Percentiles rank a stretch among this genome's conserved stretches.
These are phyloP conservation scores for Fusarium equiseti DNA, from an alignment of 2,329 filamentous ascomycete genomes.

Conservation along the genomic window DNA sequence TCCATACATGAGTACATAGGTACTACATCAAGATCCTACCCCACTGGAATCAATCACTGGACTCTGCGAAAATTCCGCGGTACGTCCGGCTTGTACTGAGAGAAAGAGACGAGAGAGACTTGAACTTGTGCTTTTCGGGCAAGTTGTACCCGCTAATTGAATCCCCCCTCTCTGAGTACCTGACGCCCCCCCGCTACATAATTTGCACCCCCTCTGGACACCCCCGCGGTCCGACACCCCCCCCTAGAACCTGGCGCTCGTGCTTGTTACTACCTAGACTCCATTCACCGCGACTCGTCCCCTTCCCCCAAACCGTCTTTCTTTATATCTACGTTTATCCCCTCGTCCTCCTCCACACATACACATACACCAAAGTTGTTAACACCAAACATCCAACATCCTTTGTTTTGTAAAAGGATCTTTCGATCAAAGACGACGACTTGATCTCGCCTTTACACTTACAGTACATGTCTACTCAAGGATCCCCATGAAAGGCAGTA, in stretches of 20 bases:
- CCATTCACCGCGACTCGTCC: constrained; percentile 33
- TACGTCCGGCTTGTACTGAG: constrained; percentile 43
- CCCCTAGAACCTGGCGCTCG: constrained; percentile 29
- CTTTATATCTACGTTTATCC: constrained; percentile 47
- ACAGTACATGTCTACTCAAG: constrained; percentile 42
- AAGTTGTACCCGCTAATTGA: constrained; percentile 14
- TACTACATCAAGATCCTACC: constrained; percentile 23
- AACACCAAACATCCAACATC: constrained; percentile 27
- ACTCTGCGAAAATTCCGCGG: constrained; percentile 38
- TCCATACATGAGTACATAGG: constrained; percentile 2
- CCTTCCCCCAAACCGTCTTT: constrained; percentile 48
- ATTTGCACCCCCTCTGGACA: constrained; percentile 1
- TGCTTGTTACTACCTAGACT: constrained; percentile 27
- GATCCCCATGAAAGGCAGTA: constrained; percentile 44
- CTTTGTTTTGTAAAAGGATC: constrained; percentile 19
- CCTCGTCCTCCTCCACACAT: constrained; percentile 43
- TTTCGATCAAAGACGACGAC: constrained; percentile 26
- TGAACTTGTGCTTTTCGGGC: constrained; percentile 31
- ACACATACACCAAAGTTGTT: constrained; percentile 36
- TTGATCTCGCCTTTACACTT: constrained; percentile 24
- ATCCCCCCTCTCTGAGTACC: constrained; percentile 24
- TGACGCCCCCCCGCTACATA: not conserved
- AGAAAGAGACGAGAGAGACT: constrained; percentile 21
- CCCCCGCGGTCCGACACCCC: constrained; percentile 30
- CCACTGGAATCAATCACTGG: constrained; percentile 26